Evolutionary conservation across 192 early-diverging fungal genomes (phyloP), one percentile per base, ranked within the genome.

Genomic region (Coemansia sp.): DNA sequence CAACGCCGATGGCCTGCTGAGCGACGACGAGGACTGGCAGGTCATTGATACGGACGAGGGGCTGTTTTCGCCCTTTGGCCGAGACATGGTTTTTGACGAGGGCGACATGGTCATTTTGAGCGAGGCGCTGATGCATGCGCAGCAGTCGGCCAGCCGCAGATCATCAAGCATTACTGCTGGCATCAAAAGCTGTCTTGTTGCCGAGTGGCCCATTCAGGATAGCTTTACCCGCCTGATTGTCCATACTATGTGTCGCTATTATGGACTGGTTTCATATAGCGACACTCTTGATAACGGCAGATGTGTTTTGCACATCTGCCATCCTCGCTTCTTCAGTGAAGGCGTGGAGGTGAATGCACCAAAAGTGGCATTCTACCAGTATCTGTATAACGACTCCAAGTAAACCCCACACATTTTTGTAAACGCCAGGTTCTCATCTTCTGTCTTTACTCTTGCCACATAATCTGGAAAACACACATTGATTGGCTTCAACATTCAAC

Each of bases 231-330:
- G 76, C 12, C 70, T 79, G 5, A 58, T 79, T 24, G 71, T 79
- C 12, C 76, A 79, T 41, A 73, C 64, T 23, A 79, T 79, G 76
- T 79, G 76, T 29, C 70, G 76, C 63, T 79, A 79, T 64, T 79
- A 79, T 55, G 76, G 76, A 4, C 53, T 79, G 43, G 76, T 79
- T 10, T 79, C 76, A 5, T 79, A 73, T 51, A 79, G 67, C 55
- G 67, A 73, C 21, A 71, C 69, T 9, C 39, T 60, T 15, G 71
- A 73, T 14, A 57, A 62, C 15, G 76, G 76, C 6, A 47, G 60
- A 21, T 52, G 39, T 22, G 67, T 72, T 4, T 58, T 79, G 49
- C 76, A 73, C 50, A 73, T 79, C 3, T 79, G 76, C 60, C 76
- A 79, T 48, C 71, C 76, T 11, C 60, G 61, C 50, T 69, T 79